Evolutionary conservation across 495 filamentous ascomycete genomes (phyloP), one percentile per base, ranked within the genome.

Genomic region (Chaetomidium leptoderma): DNA sequence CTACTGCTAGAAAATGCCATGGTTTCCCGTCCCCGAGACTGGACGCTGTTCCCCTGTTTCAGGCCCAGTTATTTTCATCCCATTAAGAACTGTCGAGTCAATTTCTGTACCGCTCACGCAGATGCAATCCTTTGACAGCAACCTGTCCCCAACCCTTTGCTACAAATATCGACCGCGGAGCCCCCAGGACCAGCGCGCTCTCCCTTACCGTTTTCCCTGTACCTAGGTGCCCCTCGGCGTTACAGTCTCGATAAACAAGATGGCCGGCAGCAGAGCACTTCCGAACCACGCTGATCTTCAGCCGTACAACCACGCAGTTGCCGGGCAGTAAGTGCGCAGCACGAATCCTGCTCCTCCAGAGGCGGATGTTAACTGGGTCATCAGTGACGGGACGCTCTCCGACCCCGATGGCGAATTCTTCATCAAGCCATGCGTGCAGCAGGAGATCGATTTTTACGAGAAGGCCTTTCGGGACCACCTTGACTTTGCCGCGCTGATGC

Each of bases 361-460:
- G 50, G 43, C 21, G 17, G 27, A 9, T 44, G 11, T 46, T 58
- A n/a, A 55, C 23, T 40, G 26, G 21, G 49, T 19, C 32, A 58
- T 53, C 70, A 97, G 92, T 73, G 92, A 93, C 44, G 93, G 93
- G 61, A 91, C 96, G 43, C 84, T 95, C 60, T 91, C 86, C 68
- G 91, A 96, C 65, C 74, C 79, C 52, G 86, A 89, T 48, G 93
- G 93, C 65, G 81, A 87, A 55, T 77, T 97, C 17, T 86, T 99
- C 67, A 89, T 97, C 70, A 99, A 99, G 73, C 93, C 93, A 29
- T 97, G 93, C 73, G 95, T 90, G 7, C 71, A 81, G 40, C 81
- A 83, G 56, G 93, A 99, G 74, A 83, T 96, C 57, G 82, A 84
- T 26, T 99, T 99, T 74, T 99, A 99, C 81, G 86, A 97, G 72